Conservation (phyloP, 345 rosid genomes). For the Acer saccharum region DNA sequence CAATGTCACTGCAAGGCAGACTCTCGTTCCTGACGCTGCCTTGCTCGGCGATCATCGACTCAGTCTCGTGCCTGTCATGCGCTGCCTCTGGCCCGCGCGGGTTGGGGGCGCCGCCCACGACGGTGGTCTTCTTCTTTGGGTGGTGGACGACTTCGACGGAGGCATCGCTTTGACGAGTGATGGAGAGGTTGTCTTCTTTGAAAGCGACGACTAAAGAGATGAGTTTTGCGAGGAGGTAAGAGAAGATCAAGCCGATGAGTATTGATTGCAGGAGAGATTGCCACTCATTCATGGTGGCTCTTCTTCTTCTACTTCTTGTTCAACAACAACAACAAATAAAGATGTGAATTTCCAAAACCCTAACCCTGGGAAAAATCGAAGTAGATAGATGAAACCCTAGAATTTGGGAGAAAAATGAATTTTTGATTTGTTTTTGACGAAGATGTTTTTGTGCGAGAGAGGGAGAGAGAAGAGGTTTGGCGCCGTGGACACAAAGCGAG, state of each 20-base stretch:
- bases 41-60: constrained; percentile 69
- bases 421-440: background rate
- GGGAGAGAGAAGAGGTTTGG: constrained; percentile 1
- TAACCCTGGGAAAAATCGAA: constrained; percentile 21
- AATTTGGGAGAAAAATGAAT: background rate
- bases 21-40: constrained; percentile 78
- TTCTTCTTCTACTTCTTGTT: background rate
- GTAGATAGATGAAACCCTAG: constrained; percentile 7
- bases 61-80: constrained; percentile 37
- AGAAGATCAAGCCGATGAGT: constrained; percentile 73
- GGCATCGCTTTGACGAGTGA: constrained; percentile 43
- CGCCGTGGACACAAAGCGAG: constrained; percentile 27
- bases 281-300: constrained; percentile 71
- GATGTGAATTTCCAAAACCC: constrained; percentile 15
- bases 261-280: constrained; percentile 71
- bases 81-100: constrained; percentile 24
- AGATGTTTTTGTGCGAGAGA: no score
- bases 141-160: background rate
- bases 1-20: constrained; percentile 40
- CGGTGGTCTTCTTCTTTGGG: background rate
- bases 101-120: constrained; percentile 19
- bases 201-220: constrained; percentile 83
- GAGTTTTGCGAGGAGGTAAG: constrained; percentile 89
- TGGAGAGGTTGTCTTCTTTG: constrained; percentile 70
- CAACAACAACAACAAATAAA: background rate